Evolutionary conservation across 345 rosid genomes (phyloP).

Genomic region (Camelina hispida): DNA sequence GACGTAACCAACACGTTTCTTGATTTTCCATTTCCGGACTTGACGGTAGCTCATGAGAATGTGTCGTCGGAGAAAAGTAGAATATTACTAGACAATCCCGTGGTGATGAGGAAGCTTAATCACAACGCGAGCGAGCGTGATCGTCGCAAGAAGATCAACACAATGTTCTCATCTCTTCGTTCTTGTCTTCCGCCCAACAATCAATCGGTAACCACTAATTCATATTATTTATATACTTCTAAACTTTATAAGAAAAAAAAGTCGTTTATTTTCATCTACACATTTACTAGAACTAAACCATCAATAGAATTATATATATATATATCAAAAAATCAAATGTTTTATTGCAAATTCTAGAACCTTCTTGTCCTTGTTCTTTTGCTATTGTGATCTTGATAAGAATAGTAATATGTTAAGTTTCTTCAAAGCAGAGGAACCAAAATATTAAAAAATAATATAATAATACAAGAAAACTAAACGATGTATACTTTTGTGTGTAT

Average conservation of each 20-base stretch:
- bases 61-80: slow-evolving; percentile 16
- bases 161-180: slow-evolving; percentile 65
- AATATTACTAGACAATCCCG: not conserved
- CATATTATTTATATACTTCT: not conserved
- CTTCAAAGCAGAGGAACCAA: not conserved
- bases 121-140: slow-evolving; percentile 76
- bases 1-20: slow-evolving; percentile 24
- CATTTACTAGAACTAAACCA: not conserved
- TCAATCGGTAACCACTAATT: slow-evolving; percentile 49
- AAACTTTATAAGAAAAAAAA: not conserved
- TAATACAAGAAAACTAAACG: not conserved
- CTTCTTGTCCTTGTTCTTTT: not conserved
- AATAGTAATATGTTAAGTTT: not conserved
- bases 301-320: no score
- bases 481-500: not conserved
- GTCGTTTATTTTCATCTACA: not conserved
- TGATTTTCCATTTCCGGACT: slow-evolving; percentile 40
- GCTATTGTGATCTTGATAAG: not conserved
- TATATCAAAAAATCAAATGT: not conserved
- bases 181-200: slow-evolving; percentile 58
- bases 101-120: slow-evolving; percentile 53
- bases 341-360: not conserved
- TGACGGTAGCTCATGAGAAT: slow-evolving; percentile 36
- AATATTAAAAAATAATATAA: not conserved
- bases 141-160: slow-evolving; percentile 68